Percentiles rank a stretch among this genome's conserved stretches.
phyloP scores from a whole-genome alignment of 1,284 basidiomycete species.

The Puccinia novopanici region DNA sequence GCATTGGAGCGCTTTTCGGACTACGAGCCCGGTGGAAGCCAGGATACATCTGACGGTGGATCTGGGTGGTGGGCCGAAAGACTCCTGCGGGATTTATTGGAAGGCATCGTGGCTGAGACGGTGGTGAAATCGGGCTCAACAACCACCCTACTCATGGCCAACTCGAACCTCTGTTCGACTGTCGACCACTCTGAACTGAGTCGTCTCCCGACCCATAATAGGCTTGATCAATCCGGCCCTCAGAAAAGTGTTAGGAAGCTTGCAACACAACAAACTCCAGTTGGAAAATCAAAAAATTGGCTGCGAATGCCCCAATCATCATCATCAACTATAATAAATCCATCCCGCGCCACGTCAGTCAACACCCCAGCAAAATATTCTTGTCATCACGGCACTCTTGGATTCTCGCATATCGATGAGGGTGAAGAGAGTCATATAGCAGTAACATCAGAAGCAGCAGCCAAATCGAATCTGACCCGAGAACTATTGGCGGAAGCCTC shows the following conservation, averaged over 20 bases:
- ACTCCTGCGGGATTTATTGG: constrained; percentile 45
- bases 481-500: constrained; percentile 28
- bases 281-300: constrained; percentile 18
- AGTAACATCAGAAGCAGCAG: not conserved
- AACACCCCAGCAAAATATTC: not conserved
- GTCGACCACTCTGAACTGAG: constrained; percentile 1
- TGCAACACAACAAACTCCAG: not conserved
- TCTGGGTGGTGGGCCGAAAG: constrained; percentile 45
- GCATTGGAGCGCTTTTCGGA: constrained; percentile 34
- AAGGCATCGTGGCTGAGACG: constrained; percentile 42
- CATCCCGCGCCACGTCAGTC: not conserved
- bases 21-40: constrained; percentile 34
- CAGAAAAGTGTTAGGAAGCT: not conserved
- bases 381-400: not conserved
- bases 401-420: constrained; percentile 16
- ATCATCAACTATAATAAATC: not conserved
- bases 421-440: constrained; percentile 10
- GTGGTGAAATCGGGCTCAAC: constrained; percentile 31
- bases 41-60: constrained; percentile 38
- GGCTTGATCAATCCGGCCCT: no score
- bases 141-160: not conserved
- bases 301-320: constrained; percentile 7
- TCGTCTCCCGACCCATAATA: constrained; percentile 1
- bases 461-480: constrained; percentile 8
- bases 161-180: not conserved